Evolutionary conservation across 2,329 filamentous ascomycete species (phyloP).

Genomic region (Chrysoporthe austroafricana): DNA sequence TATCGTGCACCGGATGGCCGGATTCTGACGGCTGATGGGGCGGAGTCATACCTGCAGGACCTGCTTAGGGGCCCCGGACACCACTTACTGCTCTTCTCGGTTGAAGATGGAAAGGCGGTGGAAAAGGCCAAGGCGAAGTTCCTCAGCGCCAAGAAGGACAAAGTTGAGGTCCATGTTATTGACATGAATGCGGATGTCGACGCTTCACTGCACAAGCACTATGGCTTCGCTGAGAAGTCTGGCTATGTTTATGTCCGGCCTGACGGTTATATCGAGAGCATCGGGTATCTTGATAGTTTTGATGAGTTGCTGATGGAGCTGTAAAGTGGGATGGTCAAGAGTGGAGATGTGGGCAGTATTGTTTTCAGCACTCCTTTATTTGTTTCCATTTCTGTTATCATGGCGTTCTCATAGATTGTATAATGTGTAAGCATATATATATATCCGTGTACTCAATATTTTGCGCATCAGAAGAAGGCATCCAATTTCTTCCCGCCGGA

Average conservation of each 20-base stretch:
- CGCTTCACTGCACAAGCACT: constrained; percentile 35
- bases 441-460: background rate
- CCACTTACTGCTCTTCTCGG: constrained; percentile 41
- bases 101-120: constrained; percentile 21
- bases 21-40: constrained; percentile 29
- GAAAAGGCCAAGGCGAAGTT: constrained; percentile 26
- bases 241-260: constrained; percentile 39
- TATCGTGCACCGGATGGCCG: constrained; percentile 49
- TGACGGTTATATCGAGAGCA: constrained; percentile 39
- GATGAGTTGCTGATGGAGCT: background rate
- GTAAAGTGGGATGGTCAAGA: background rate
- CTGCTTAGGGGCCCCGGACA: constrained; percentile 35
- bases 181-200: constrained; percentile 28
- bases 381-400: background rate
- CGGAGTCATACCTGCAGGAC: constrained; percentile 33
- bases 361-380: background rate
- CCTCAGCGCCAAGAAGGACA: constrained; percentile 25
- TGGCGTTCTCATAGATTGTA: background rate
- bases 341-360: background rate
- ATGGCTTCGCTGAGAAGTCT: constrained; percentile 35
- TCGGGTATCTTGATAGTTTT: constrained; percentile 31
- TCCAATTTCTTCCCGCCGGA: constrained; percentile 8
- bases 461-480: constrained; percentile 19
- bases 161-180: constrained; percentile 30
- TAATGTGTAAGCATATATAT: background rate